These are phyloP conservation scores for Poteriospumella lacustris DNA, from an alignment of 108 stramenopile species.

Conservation along the genomic window DNA sequence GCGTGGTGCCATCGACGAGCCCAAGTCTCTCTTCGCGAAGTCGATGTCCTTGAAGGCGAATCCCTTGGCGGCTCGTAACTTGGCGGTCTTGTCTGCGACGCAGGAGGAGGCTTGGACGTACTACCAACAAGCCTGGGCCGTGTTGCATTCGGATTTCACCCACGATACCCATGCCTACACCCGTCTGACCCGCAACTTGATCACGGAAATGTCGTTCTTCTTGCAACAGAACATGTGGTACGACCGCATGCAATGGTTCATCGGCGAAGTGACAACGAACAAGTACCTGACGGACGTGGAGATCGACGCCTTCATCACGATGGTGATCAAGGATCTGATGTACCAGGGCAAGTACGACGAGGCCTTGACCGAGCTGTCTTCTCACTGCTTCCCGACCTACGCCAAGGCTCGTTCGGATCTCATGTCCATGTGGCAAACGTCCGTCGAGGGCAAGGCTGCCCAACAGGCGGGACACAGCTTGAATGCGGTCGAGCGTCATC, in stretches of 20 bases:
- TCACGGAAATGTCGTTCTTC: slow-evolving; percentile 28
- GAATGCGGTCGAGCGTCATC: slow-evolving; percentile 21
- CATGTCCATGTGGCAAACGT: slow-evolving; percentile 12
- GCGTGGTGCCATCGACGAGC: neutral
- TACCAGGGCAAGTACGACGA: neutral
- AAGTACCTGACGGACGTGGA: neutral
- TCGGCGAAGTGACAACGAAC: neutral
- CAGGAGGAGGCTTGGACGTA: slow-evolving; percentile 17
- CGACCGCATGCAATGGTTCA: neutral
- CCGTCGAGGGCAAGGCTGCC: neutral
- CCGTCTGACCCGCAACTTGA: slow-evolving; percentile 11
- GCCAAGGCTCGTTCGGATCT: slow-evolving; percentile 17
- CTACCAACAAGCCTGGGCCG: slow-evolving; percentile 13
- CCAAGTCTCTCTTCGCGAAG: neutral
- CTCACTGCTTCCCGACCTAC: slow-evolving; percentile 23
- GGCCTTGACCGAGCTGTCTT: neutral
- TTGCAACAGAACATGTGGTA: slow-evolving; percentile 12
- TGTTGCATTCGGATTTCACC: neutral
- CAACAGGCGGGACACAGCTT: neutral
- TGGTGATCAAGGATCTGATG: neutral
- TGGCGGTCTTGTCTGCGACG: neutral
- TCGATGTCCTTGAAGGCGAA: slow-evolving; percentile 2
- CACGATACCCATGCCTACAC: neutral
- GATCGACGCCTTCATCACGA: slow-evolving; percentile 15
- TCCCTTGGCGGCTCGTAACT: slow-evolving; percentile 6